Conservation (phyloP, 495 filamentous ascomycete genomes). For the Neurospora sp. region DNA sequence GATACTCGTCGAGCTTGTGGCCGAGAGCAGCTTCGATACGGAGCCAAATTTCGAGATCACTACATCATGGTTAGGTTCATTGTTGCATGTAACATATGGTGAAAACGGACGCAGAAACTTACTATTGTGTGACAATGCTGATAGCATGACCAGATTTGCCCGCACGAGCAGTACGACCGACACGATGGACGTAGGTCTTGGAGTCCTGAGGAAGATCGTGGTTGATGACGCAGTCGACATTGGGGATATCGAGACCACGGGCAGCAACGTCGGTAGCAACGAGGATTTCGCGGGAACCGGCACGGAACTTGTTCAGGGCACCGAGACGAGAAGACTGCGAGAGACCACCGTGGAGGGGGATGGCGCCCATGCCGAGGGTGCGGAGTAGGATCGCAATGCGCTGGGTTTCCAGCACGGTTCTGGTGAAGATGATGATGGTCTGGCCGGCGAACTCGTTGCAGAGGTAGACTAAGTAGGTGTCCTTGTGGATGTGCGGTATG, state of each 20-base stretch:
- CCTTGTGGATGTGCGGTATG: slow-evolving; percentile 83
- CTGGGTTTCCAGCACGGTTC: slow-evolving; percentile 89
- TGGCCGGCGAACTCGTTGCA: slow-evolving; percentile 79
- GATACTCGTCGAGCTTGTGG: slow-evolving; percentile 60
- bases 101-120: not conserved
- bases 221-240: slow-evolving; percentile 83
- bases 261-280: slow-evolving; percentile 96
- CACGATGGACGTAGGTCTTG: slow-evolving; percentile 92
- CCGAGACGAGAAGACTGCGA: slow-evolving; percentile 76
- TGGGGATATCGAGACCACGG: slow-evolving; percentile 88
- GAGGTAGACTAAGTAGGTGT: slow-evolving; percentile 77
- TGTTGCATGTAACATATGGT: not conserved
- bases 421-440: slow-evolving; percentile 75
- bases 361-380: slow-evolving; percentile 60
- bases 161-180: slow-evolving; percentile 86
- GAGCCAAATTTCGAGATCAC: slow-evolving; percentile 73
- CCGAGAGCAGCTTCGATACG: slow-evolving; percentile 77
- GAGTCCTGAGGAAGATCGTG: slow-evolving; percentile 72
- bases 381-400: slow-evolving; percentile 73
- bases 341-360: slow-evolving; percentile 85
- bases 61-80: slow-evolving; percentile 2
- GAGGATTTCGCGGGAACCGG: slow-evolving; percentile 65
- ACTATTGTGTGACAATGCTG: slow-evolving; percentile 76
- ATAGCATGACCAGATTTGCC: slow-evolving; percentile 80
- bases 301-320: slow-evolving; percentile 77